Percentiles rank a stretch among this genome's conserved stretches.
Conservation (phyloP, 208 protist genomes). For the Trypanosoma mega region DNA sequence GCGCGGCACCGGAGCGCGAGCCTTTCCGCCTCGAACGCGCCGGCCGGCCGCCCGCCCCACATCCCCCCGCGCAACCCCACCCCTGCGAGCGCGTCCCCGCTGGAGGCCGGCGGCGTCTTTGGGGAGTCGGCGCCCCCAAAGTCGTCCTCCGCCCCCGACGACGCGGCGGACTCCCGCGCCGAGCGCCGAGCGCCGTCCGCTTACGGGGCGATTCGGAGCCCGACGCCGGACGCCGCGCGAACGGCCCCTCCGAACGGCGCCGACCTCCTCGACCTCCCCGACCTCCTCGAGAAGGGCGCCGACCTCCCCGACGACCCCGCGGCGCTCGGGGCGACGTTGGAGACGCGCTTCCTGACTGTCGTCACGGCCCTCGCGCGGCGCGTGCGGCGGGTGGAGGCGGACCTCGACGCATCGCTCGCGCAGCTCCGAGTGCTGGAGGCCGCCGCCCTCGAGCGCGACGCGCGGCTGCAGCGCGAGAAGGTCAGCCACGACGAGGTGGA, state of each 20-base stretch:
- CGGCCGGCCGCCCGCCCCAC: conserved; percentile 2
- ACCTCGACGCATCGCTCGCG: conserved; percentile 15
- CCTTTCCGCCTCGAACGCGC: too few relatives aligned
- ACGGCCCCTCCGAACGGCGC: too few relatives aligned
- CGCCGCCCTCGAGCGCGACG: conserved; percentile 17
- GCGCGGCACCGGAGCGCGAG: background rate
- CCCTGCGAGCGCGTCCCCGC: background rate
- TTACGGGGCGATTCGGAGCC: too few relatives aligned
- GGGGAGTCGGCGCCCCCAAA: too few relatives aligned
- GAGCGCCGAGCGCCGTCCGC: too few relatives aligned
- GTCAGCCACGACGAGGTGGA: conserved; percentile 5
- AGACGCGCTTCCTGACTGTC: conserved; percentile 17
- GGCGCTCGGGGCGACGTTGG: conserved; percentile 5
- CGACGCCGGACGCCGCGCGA: too few relatives aligned
- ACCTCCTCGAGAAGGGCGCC: conserved; percentile 1
- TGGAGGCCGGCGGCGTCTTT: too few relatives aligned
- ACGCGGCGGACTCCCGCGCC: too few relatives aligned
- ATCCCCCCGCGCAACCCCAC: background rate
- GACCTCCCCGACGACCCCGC: conserved; percentile 11
- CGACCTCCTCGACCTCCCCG: too few relatives aligned
- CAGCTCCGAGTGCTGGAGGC: conserved; percentile 20
- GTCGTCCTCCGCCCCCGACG: too few relatives aligned
- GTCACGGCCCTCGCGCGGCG: conserved; percentile 14
- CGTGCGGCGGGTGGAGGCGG: conserved; percentile 11
- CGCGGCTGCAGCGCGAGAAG: conserved; percentile 6